Percentiles rank a stretch among this genome's conserved stretches.
These are phyloP conservation scores for Lentinula edodes DNA, from an alignment of 768 basidiomycete genomes.

Conservation along the genomic window DNA sequence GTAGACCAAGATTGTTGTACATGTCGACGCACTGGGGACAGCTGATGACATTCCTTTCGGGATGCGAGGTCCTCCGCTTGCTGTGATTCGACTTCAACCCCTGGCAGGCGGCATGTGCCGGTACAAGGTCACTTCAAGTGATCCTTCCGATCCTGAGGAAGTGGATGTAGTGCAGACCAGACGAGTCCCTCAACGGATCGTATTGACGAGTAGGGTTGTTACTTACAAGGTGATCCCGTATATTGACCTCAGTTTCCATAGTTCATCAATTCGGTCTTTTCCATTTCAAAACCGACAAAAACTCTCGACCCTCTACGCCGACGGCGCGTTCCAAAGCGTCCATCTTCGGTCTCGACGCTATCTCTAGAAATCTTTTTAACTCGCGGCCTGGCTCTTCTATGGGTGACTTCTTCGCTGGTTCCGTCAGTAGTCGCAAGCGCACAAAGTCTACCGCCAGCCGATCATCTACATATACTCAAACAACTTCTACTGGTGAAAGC, in stretches of 20 bases:
- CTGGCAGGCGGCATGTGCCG: constrained; percentile 80
- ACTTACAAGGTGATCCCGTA: neutral
- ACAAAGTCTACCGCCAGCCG: constrained; percentile 68
- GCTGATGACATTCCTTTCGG: constrained; percentile 80
- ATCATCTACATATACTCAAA: constrained; percentile 67
- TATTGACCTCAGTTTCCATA: constrained; percentile 20
- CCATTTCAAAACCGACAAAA: constrained; percentile 72
- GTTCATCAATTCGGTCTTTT: constrained; percentile 89
- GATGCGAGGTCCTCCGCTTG: constrained; percentile 62
- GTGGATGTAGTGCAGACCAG: constrained; percentile 81
- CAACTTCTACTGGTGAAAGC: constrained; percentile 61
- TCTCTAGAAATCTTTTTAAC: constrained; percentile 86
- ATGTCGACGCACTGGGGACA: constrained; percentile 71
- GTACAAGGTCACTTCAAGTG: constrained; percentile 69
- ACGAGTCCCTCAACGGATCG: constrained; percentile 67
- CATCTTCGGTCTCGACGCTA: constrained; percentile 86
- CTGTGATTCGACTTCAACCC: constrained; percentile 78
- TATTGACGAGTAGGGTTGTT: constrained; percentile 70
- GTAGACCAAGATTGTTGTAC: constrained; percentile 84
- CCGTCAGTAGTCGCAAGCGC: constrained; percentile 62
- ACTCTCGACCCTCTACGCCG: constrained; percentile 81
- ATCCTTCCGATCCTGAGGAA: constrained; percentile 67
- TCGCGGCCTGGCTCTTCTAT: constrained; percentile 60
- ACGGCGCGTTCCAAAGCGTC: constrained; percentile 73
- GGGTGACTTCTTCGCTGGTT: constrained; percentile 72